Percentiles rank a stretch among this genome's conserved stretches.
Evolutionary conservation across 2,329 filamentous ascomycete species (phyloP).

Genomic region (Tothia fuscella): DNA sequence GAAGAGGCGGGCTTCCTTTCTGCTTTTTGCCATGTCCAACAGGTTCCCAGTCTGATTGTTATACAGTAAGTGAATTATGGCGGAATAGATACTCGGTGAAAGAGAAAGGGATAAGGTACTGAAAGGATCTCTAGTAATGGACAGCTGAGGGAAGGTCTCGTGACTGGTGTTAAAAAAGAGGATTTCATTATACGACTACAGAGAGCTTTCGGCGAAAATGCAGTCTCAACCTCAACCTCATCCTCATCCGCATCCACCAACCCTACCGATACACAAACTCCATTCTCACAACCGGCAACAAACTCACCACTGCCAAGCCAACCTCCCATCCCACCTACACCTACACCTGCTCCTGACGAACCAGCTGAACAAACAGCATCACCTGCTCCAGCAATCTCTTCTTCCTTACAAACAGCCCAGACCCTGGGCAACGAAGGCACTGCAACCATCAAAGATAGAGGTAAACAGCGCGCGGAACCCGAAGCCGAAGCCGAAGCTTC

Average conservation of each 20-base stretch:
- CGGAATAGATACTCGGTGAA: slow-evolving; percentile 5
- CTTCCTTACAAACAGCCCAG: slow-evolving; percentile 7
- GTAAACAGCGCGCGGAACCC: slow-evolving; percentile 23
- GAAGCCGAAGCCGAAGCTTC: slow-evolving; percentile 24
- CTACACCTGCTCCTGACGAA: slow-evolving; percentile 5
- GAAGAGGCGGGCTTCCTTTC: slow-evolving; percentile 71
- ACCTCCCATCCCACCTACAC: not conserved
- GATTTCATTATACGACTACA: slow-evolving; percentile 51
- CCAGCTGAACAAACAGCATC: not conserved
- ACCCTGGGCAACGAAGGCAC: slow-evolving; percentile 8
- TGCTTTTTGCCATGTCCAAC: slow-evolving; percentile 70
- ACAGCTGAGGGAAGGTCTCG: slow-evolving; percentile 64
- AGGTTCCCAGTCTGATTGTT: slow-evolving; percentile 66
- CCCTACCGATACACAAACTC: not conserved
- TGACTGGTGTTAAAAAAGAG: slow-evolving; percentile 49
- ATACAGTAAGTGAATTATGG: slow-evolving; percentile 48
- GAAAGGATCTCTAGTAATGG: slow-evolving; percentile 44
- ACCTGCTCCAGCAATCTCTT: slow-evolving; percentile 7
- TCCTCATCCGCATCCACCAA: slow-evolving; percentile 4
- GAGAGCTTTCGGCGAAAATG: slow-evolving; percentile 27
- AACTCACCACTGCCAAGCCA: slow-evolving; percentile 4
- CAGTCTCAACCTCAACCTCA: slow-evolving; percentile 9
- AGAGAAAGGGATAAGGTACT: slow-evolving; percentile 6
- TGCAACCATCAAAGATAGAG: slow-evolving; percentile 17
- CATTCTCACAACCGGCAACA: slow-evolving; percentile 4